Base-by-base conservation (phyloP, 129 eudicot species). In the Centrapalus pauciflorus region DNA sequence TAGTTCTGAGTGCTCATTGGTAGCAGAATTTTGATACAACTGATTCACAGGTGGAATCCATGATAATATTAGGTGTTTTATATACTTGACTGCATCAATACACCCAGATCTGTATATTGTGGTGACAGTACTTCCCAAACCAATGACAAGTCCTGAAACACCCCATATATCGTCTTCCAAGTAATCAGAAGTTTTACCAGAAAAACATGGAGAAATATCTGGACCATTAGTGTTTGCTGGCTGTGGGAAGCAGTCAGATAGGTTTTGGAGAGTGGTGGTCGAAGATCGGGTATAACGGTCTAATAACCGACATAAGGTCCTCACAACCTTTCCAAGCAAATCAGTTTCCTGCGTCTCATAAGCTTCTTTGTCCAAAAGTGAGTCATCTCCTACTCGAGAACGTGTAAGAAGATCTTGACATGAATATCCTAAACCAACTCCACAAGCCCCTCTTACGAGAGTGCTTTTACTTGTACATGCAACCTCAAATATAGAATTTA, bases 371-470 rank as follows among this genome's bases (percentile, higher is more conserved):
- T 76, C 76, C 55, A 41, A 55, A 48, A 66, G 69, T 21, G 79
- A 50, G 26, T 72, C 64, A 35, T 61, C 72, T 26, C 67, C 87
- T 27, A 64, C 64, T 58, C 51, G 71, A 57, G 63, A 77, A 69
- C 81, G 72, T 49, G 86, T 74, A 61, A 86, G 90, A 79, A 89
- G 93, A 81, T 82, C 90, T 76, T 89, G 88, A 73, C 88, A 89
- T 45, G 95, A 82, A 69, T 84, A 86, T 24, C 99, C 99, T 77
- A 94, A 77, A 61, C 88, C 99, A 74, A 87, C 81, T 59, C 88
- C 96, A 84, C 99, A 94, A 71, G 93, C 97, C 59, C 99, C 99
- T 86, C 84, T 94, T 51, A 94, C 97, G 43, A 94, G 84, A 61
- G 80, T 89, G 83, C 95, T 89, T 84, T 80, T 89, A 80, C 93